phyloP scores from a whole-genome alignment of 108 stramenopile genomes.

The Pseudonitzschia delicatissima region DNA sequence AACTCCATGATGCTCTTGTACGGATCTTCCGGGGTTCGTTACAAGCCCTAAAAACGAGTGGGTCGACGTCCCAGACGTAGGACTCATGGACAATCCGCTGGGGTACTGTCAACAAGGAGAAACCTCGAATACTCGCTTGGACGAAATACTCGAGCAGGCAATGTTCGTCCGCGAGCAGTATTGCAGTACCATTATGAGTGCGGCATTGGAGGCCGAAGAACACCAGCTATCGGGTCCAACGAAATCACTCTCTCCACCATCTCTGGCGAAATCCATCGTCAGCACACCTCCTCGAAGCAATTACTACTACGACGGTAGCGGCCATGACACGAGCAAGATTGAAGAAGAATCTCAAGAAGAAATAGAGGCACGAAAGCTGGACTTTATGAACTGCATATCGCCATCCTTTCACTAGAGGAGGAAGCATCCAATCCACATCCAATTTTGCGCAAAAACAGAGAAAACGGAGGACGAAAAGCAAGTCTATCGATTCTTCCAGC shows the following conservation, averaged over 20 bases:
- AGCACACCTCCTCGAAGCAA: background rate
- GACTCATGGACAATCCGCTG: constrained; percentile 51
- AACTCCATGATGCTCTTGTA: constrained; percentile 44
- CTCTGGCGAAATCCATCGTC: background rate
- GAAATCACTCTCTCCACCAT: background rate
- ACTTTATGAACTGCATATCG: background rate
- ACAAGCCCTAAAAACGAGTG: constrained; percentile 31
- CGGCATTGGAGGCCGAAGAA: constrained; percentile 46
- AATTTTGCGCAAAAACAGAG: background rate
- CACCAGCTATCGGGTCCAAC: background rate
- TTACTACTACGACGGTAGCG: constrained; percentile 1
- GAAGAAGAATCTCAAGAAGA: background rate
- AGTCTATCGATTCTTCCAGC: background rate
- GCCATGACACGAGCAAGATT: background rate
- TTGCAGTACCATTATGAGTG: constrained; percentile 52
- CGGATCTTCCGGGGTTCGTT: constrained; percentile 40
- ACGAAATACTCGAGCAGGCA: constrained; percentile 72
- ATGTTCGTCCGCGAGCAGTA: constrained; percentile 68
- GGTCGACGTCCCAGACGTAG: constrained; percentile 52
- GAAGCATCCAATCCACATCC: background rate
- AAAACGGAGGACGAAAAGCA: background rate
- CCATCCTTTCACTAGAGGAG: background rate
- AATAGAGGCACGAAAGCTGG: background rate
- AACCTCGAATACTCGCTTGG: constrained; percentile 38
- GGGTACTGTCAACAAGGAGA: constrained; percentile 38